Percentiles rank a stretch among this genome's conserved stretches.
Conservation (phyloP, 2,329 filamentous ascomycete species). For the Diatrype stigma region DNA sequence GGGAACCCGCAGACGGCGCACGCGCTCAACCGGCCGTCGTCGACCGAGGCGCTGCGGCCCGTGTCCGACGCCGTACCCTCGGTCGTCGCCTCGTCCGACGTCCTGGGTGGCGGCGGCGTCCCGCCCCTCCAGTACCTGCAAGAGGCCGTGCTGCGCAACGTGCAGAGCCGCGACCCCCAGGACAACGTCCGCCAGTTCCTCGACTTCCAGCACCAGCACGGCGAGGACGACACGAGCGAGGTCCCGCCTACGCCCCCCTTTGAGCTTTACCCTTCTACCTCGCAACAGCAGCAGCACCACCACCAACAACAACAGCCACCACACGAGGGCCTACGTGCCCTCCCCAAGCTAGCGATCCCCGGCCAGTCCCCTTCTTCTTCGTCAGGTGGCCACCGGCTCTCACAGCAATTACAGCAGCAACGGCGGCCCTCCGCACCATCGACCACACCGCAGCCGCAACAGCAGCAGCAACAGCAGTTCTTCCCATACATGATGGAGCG, state of each 20-base stretch:
- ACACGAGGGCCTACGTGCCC: constrained; percentile 51
- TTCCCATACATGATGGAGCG: constrained; percentile 50
- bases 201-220: constrained; percentile 65
- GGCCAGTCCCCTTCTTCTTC: constrained; percentile 18
- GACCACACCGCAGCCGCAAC: constrained; percentile 13
- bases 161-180: constrained; percentile 75
- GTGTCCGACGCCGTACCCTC: constrained; percentile 75
- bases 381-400: constrained; percentile 16
- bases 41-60: constrained; percentile 55
- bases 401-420: constrained; percentile 9
- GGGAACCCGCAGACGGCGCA: constrained; percentile 67
- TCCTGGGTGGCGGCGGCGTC: constrained; percentile 64
- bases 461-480: constrained; percentile 31
- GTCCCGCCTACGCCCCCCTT: constrained; percentile 68
- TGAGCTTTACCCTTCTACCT: constrained; percentile 52
- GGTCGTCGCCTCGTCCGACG: constrained; percentile 84
- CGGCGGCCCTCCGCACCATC: constrained; percentile 6
- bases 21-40: constrained; percentile 50
- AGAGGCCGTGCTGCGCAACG: constrained; percentile 64
- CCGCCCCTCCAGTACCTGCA: constrained; percentile 67
- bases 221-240: constrained; percentile 38
- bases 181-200: constrained; percentile 93
- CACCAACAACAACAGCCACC: constrained; percentile 33
- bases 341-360: constrained; percentile 62
- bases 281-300: constrained; percentile 5